Evolutionary conservation across 352 stramenopile species (phyloP).

Genomic region (Phytophthora constricta): DNA sequence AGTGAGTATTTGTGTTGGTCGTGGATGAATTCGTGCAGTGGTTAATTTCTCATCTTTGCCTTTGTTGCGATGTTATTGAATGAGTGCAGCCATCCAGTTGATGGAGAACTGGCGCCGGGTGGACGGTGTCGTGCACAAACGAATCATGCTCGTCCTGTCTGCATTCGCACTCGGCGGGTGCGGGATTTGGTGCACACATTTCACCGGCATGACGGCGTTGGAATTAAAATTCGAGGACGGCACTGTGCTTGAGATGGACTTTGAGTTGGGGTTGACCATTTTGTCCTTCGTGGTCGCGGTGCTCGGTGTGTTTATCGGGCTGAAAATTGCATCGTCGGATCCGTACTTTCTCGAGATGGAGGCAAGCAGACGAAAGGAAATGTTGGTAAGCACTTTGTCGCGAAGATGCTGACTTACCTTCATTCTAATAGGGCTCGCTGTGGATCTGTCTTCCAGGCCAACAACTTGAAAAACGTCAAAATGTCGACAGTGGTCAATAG

Average conservation of each 20-base stretch:
- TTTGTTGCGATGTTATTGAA: too few species aligned
- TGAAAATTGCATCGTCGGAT: conserved; percentile 62
- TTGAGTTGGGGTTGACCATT: conserved; percentile 59
- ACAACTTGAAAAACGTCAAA: conserved; percentile 44
- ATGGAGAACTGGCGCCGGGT: conserved; percentile 70
- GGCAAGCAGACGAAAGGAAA: conserved; percentile 48
- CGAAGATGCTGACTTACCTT: not conserved
- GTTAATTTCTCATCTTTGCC: not conserved
- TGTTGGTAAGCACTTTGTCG: conserved; percentile 32
- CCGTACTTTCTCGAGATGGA: conserved; percentile 73
- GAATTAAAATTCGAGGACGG: conserved; percentile 43
- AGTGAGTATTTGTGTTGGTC: conserved; percentile 37
- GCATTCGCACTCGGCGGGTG: conserved; percentile 54
- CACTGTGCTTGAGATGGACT: conserved; percentile 48
- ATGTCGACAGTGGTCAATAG: conserved; percentile 49
- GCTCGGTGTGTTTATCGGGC: conserved; percentile 54
- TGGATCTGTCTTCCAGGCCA: conserved; percentile 20
- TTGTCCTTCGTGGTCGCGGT: conserved; percentile 63
- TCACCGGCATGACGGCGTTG: conserved; percentile 70
- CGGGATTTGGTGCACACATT: conserved; percentile 74
- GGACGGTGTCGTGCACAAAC: conserved; percentile 36
- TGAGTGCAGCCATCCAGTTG: conserved; percentile 75
- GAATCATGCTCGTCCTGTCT: conserved; percentile 46
- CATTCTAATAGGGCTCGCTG: not conserved
- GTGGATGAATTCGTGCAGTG: not conserved